Base-by-base conservation (phyloP, 2,329 filamentous ascomycete species). In the Reticulascus tulasneorum region DNA sequence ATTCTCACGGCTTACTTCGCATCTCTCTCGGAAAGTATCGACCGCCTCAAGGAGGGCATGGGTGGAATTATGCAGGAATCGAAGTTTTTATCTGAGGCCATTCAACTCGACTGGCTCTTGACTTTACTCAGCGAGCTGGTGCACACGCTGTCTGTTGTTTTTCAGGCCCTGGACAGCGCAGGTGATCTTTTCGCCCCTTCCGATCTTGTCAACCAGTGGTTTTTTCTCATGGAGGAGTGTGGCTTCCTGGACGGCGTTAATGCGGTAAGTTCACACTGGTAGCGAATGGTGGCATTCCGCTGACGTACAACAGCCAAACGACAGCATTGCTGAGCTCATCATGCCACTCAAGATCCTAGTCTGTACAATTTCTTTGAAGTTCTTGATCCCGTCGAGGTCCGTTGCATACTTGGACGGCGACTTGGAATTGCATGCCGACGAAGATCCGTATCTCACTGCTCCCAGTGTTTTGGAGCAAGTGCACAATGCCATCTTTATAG, bases 141-240 rank as follows among this genome's bases (percentile, higher is more conserved):
- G 24, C 84, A 93, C 53, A 73, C 82, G 25, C 68, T 93, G 59
- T 82, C 87, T 31, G 69, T 89, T 12, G 64, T 88, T 17, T 86
- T 90, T 48, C 73, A 87, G 47, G 69, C 85, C 15, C 62, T 88
- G 22, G 81, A 85, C 45, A 63, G 75, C 29, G 71, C 73, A 33
- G 58, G 67, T 23, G 63, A 63, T 13, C 59, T 69, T 29, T 75
- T 86, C 48, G 68, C 79, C 10, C 67, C 78, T 12, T 69, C 76
- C 13, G 64, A 72, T 11, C 59, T 80, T 7, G 69, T 89, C 13
- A 64, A 77, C 24, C 69, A 76, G 45, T 94, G 88, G 88, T 88
- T 90, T 49, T 64, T 72, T n/a, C 63, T 90, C 32, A 81, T 90
- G 70, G 67, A 74, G 26, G 67, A 76, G 11, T 81, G 77, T 51